These are phyloP conservation scores for Pinguiococcus pyrenoidosus DNA, from an alignment of 108 stramenopile species.

Conservation along the genomic window DNA sequence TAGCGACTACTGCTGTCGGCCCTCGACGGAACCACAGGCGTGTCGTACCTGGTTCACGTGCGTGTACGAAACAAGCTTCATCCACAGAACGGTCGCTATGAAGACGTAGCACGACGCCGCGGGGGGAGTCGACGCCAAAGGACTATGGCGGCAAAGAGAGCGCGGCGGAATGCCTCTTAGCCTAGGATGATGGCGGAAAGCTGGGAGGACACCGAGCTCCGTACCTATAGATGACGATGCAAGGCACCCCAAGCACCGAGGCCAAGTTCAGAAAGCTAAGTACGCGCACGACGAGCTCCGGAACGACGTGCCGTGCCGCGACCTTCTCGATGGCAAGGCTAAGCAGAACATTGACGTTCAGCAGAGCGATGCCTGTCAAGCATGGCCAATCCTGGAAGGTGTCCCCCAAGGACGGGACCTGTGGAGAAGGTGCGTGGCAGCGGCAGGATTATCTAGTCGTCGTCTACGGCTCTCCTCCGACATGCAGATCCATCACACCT, in stretches of 20 bases:
- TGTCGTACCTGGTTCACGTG: constrained; percentile 23
- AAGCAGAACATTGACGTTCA: not conserved
- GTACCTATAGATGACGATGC: not conserved
- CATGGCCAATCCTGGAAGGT: not conserved
- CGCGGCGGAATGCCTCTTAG: too few relatives aligned
- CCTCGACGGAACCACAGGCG: not conserved
- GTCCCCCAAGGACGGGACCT: not conserved
- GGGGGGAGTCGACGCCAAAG: too few relatives aligned
- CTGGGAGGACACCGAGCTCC: not conserved
- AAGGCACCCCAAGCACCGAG: not conserved
- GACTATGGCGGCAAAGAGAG: too few relatives aligned
- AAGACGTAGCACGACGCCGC: constrained; percentile 17
- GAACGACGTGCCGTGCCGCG: not conserved
- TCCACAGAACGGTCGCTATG: constrained; percentile 17
- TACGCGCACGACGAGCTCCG: not conserved
- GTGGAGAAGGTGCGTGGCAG: too few relatives aligned
- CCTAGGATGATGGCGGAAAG: constrained; percentile 3
- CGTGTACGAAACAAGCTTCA: constrained; percentile 34
- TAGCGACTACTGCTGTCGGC: not conserved
- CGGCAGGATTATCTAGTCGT: too few relatives aligned
- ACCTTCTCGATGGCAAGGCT: not conserved
- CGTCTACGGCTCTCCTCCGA: too few relatives aligned
- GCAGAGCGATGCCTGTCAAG: not conserved
- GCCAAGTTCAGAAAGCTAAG: constrained; percentile 1
- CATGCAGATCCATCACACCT: too few relatives aligned